Evolutionary conservation across 495 filamentous ascomycete species (phyloP).

Genomic region (Aspergillus sclerotiicarbonarius): DNA sequence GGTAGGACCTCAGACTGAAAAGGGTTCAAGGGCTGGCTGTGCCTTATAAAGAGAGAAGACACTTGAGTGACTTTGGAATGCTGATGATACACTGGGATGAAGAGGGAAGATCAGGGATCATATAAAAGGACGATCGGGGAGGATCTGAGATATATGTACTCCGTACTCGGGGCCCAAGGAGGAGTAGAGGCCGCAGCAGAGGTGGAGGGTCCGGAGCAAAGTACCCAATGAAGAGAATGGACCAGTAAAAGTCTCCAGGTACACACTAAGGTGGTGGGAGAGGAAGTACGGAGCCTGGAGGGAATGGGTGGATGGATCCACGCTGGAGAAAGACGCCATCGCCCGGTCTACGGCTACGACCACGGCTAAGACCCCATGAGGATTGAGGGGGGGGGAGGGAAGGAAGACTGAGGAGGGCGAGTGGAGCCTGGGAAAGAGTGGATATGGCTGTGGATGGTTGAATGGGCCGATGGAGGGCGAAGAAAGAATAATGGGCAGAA

Average conservation of each 20-base stretch:
- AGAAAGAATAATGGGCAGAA: constrained; percentile 3
- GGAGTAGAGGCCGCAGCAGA: not conserved
- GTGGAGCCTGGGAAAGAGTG: constrained; percentile 8
- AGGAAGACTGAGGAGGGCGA: constrained; percentile 5
- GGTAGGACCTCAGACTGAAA: not conserved
- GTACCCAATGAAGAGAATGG: not conserved
- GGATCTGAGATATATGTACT: constrained; percentile 17
- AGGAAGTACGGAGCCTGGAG: not conserved
- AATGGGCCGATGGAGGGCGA: not conserved
- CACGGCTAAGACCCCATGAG: not conserved
- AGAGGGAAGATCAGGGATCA: not conserved
- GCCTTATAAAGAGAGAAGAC: not conserved
- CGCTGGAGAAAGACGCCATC: not conserved
- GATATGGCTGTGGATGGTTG: not conserved
- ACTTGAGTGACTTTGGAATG: not conserved
- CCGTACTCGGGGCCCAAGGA: not conserved
- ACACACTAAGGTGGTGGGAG: not conserved
- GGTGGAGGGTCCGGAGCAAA: constrained; percentile 6
- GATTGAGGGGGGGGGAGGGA: not conserved
- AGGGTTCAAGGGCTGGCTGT: not conserved
- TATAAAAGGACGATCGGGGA: constrained; percentile 3
- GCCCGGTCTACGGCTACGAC: constrained; percentile 3
- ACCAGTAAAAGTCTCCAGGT: constrained; percentile 6
- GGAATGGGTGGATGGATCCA: not conserved
- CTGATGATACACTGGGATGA: not conserved